Percentiles rank a stretch among this genome's conserved stretches.
phyloP scores from a whole-genome alignment of 2,329 filamentous ascomycete genomes.

The Knufia fluminis region DNA sequence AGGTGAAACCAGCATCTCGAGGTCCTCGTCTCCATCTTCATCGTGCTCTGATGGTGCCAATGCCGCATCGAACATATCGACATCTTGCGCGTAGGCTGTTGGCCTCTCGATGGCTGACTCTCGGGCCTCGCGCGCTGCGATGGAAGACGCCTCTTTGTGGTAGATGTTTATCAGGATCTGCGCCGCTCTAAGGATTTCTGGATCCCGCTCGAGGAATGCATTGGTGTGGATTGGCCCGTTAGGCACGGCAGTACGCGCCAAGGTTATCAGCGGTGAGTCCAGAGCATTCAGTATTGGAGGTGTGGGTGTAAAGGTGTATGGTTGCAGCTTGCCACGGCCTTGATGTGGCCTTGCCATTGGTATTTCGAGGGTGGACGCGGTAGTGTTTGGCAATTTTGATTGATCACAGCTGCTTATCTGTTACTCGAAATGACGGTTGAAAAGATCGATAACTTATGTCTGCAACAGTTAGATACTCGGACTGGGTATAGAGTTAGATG shows the following conservation, averaged over 20 bases:
- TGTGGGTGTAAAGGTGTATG: conserved; percentile 1
- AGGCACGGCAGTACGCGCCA: not conserved
- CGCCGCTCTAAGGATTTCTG: not conserved
- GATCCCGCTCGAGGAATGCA: not conserved
- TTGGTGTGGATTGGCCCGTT: not conserved
- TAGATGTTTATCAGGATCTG: not conserved
- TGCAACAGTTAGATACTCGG: no score
- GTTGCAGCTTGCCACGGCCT: not conserved
- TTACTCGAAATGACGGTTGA: no score
- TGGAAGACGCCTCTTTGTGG: not conserved
- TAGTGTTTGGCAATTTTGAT: not conserved
- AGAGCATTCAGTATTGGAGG: not conserved
- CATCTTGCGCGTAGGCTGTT: not conserved
- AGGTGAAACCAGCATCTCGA: not conserved
- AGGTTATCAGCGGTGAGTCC: not conserved
- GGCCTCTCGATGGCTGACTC: not conserved
- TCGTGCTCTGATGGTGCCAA: not conserved
- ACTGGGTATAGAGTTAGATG: not conserved
- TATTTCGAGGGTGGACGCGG: not conserved
- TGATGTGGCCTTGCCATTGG: not conserved
- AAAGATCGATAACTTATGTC: no score
- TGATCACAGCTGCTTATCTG: no score
- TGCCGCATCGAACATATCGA: not conserved
- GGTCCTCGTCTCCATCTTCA: not conserved
- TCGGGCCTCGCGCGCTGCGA: not conserved